Evolutionary conservation across 1,284 basidiomycete genomes (phyloP).

Genomic region (Neolentinus lepideus): DNA sequence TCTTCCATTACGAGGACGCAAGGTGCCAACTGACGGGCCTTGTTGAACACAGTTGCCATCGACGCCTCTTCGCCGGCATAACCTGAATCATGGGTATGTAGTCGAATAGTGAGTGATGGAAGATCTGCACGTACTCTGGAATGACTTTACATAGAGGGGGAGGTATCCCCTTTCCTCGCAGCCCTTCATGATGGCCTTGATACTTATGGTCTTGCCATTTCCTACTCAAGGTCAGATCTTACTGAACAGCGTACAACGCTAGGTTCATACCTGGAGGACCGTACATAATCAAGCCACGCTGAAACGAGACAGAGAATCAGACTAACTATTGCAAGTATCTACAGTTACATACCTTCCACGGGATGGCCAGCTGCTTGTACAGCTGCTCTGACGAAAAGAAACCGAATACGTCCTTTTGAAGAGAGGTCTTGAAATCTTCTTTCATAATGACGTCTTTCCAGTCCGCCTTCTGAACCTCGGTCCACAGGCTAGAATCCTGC

Average conservation of each 20-base stretch:
- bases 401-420: slow-evolving; percentile 68
- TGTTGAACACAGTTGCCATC: slow-evolving; percentile 57
- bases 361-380: slow-evolving; percentile 67
- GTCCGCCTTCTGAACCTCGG: slow-evolving; percentile 62
- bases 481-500: slow-evolving; percentile 59
- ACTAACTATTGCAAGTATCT: slow-evolving; percentile 1
- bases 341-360: slow-evolving; percentile 63
- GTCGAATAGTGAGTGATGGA: too few relatives aligned
- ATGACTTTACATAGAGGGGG: slow-evolving; percentile 75
- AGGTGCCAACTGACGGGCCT: slow-evolving; percentile 61
- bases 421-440: slow-evolving; percentile 54
- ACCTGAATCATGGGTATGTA: slow-evolving; percentile 27
- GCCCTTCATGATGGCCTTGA: slow-evolving; percentile 71
- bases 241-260: neutral
- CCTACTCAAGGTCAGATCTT: slow-evolving; percentile 29
- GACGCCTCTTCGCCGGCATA: slow-evolving; percentile 60
- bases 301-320: neutral
- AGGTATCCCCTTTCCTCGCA: slow-evolving; percentile 51
- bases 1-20: slow-evolving; percentile 79
- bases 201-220: slow-evolving; percentile 79
- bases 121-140: too few relatives aligned
- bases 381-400: slow-evolving; percentile 69
- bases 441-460: slow-evolving; percentile 75
- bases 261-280: slow-evolving; percentile 55
- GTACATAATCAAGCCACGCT: slow-evolving; percentile 69